A percentile compares a stretch with the other conserved stretches of the same genome.
phyloP scores from a whole-genome alignment of 2,329 filamentous ascomycete genomes.

The Ophiostoma himal-ulmi region DNA sequence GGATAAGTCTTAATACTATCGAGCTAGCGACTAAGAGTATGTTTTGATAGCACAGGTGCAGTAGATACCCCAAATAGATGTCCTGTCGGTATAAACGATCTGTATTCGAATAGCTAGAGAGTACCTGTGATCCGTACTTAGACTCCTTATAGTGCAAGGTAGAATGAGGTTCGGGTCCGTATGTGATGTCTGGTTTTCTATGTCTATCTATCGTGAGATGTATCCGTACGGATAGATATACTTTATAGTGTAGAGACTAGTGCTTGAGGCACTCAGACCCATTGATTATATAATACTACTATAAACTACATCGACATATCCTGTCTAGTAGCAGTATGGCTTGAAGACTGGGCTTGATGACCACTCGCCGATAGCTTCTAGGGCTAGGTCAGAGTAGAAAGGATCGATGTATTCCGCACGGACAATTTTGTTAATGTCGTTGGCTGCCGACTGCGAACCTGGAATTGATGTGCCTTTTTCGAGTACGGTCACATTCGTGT shows the following conservation, averaged over 20 bases:
- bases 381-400: conserved; percentile 49
- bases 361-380: conserved; percentile 52
- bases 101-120: too few species aligned
- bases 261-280: too few species aligned
- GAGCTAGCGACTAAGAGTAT: not conserved
- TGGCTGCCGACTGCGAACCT: conserved; percentile 41
- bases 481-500: conserved; percentile 19
- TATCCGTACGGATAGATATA: too few species aligned
- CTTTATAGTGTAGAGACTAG: too few species aligned
- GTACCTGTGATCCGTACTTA: too few species aligned
- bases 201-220: too few species aligned
- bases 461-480: conserved; percentile 12
- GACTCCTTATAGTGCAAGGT: too few species aligned
- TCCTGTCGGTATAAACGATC: too few species aligned
- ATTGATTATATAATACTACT: too few species aligned
- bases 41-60: not conserved
- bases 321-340: conserved; percentile 44
- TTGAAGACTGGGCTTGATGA: conserved; percentile 43
- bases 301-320: too few species aligned
- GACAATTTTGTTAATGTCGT: conserved; percentile 58
- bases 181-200: too few species aligned
- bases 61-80: conserved; percentile 40
- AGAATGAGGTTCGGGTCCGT: too few species aligned
- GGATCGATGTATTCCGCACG: conserved; percentile 53
- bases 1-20: not conserved